These are phyloP conservation scores for Mentha longifolia DNA, from an alignment of 257 asterid species.

Conservation along the genomic window DNA sequence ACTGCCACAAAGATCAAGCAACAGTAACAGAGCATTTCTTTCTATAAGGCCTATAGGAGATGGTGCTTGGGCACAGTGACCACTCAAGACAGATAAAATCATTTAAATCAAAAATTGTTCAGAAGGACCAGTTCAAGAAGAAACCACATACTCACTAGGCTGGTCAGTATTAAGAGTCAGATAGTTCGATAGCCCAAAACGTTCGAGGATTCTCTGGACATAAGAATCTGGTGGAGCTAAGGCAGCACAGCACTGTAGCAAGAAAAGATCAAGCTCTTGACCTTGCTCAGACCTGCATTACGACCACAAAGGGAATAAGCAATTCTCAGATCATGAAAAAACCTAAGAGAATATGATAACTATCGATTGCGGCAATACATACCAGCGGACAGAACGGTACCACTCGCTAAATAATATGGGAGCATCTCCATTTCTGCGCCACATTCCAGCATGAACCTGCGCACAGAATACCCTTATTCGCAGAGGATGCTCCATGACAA, in stretches of 20 bases:
- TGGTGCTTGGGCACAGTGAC: constrained; percentile 19
- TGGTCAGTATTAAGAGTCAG: constrained; percentile 71
- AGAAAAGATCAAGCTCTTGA: constrained; percentile 93
- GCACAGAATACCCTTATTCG: constrained; percentile 96
- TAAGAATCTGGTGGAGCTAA: constrained; percentile 91
- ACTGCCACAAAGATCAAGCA: constrained; percentile 18
- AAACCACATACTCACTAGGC: constrained; percentile 86
- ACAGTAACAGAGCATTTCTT: constrained; percentile 16
- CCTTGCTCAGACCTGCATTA: constrained; percentile 89
- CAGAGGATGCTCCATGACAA: constrained; percentile 93
- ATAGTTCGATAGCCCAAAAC: constrained; percentile 86
- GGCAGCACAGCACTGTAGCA: constrained; percentile 97
- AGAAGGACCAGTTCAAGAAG: constrained; percentile 41
- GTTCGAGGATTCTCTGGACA: constrained; percentile 80
- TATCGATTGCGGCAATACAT: constrained; percentile 37
- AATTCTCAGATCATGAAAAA: background rate
- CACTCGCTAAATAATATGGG: constrained; percentile 82
- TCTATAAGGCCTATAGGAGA: constrained; percentile 1
- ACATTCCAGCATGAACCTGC: constrained; percentile 95
- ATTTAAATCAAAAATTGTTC: constrained; percentile 23
- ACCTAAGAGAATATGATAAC: constrained; percentile 1
- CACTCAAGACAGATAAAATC: constrained; percentile 22
- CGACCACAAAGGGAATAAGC: constrained; percentile 26
- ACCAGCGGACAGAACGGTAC: constrained; percentile 96
- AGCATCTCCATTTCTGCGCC: constrained; percentile 94